Evolutionary conservation across 2,329 filamentous ascomycete genomes (phyloP), one percentile per base, ranked within the genome.

Genomic region (Dactylella cylindrospora): DNA sequence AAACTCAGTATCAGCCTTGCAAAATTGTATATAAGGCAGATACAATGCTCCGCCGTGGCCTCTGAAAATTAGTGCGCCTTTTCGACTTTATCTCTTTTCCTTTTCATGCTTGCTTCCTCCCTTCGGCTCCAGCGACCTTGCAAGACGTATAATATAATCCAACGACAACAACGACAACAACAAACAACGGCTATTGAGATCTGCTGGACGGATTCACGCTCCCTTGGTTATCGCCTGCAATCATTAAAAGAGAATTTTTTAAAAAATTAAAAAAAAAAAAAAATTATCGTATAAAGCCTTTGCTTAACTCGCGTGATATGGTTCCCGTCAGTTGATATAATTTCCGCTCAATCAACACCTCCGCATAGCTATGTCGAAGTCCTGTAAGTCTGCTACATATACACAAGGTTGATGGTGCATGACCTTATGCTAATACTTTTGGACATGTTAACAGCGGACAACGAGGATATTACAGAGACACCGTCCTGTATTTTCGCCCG

Each of bases 381-480:
- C 36, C 50, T 62, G 57, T 62, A 44, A 54, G 57, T 61, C 10
- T 8, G 22, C 5, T 15, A 5, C 10, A 9, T 22, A 9, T 35
- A 8, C 28, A n/a, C n/a, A n/a, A n/a, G n/a, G n/a, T n/a, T n/a
- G n/a, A n/a, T n/a, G n/a, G n/a, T n/a, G n/a, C n/a, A n/a, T n/a
- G n/a, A n/a, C n/a, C n/a, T n/a, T n/a, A 36, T 47, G 22, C 47
- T 41, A 6, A 41, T 10, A 40, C 8, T 9, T n/a, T 10, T 23
- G 23, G 15, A 6, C 12, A 23, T n/a, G n/a, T n/a, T n/a, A n/a
- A n/a, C 13, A 62, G 57, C 43, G 49, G 57, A 62, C 20, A 35
- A 62, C 44, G 57, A 62, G 22, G 57, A 62, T 62, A 44, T 62
- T 32, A 50, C 36, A 7, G 57, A 62, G 44, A 62, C 57, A 33